A percentile compares a stretch with the other conserved stretches of the same genome.
Evolutionary conservation across 805 yeast species (phyloP).

Genomic region (Osmozyma mogii): DNA sequence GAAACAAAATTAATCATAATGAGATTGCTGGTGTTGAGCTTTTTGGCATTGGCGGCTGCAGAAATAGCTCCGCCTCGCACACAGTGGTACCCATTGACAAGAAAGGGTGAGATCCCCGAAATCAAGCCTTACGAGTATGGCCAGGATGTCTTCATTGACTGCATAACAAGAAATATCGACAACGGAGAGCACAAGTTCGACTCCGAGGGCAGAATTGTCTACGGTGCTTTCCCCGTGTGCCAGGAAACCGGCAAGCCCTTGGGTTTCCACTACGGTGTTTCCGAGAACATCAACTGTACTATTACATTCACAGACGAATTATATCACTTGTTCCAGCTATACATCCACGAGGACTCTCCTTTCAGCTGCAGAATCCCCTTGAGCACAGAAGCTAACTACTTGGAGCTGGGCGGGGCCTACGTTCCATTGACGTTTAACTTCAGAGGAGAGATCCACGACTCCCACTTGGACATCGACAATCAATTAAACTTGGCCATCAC

Average conservation of each 20-base stretch:
- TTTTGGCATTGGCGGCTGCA: conserved; percentile 7
- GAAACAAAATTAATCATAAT: too few species aligned
- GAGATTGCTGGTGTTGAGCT: background rate
- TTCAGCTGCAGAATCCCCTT: conserved; percentile 59
- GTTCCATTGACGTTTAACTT: conserved; percentile 58
- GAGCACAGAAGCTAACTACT: conserved; percentile 33
- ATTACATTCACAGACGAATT: conserved; percentile 53
- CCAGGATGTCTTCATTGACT: conserved; percentile 43
- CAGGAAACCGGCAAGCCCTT: conserved; percentile 58
- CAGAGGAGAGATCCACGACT: conserved; percentile 58
- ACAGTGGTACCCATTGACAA: conserved; percentile 27
- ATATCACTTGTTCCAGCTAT: conserved; percentile 63
- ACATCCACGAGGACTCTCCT: conserved; percentile 72
- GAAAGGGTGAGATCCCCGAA: conserved; percentile 29
- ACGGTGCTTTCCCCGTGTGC: conserved; percentile 53
- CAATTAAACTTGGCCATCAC: conserved; percentile 45
- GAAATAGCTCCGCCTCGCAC: conserved; percentile 10
- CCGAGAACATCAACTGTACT: conserved; percentile 52
- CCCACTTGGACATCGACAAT: conserved; percentile 62
- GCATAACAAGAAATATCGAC: conserved; percentile 63
- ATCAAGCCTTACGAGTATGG: conserved; percentile 30
- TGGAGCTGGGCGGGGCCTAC: conserved; percentile 36
- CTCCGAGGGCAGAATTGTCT: conserved; percentile 49
- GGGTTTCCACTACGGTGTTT: conserved; percentile 43
- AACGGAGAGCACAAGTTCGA: conserved; percentile 72